A percentile compares a stretch with the other conserved stretches of the same genome.
Evolutionary conservation across 352 stramenopile genomes (phyloP).

Genomic region (Phytophthora melonis): DNA sequence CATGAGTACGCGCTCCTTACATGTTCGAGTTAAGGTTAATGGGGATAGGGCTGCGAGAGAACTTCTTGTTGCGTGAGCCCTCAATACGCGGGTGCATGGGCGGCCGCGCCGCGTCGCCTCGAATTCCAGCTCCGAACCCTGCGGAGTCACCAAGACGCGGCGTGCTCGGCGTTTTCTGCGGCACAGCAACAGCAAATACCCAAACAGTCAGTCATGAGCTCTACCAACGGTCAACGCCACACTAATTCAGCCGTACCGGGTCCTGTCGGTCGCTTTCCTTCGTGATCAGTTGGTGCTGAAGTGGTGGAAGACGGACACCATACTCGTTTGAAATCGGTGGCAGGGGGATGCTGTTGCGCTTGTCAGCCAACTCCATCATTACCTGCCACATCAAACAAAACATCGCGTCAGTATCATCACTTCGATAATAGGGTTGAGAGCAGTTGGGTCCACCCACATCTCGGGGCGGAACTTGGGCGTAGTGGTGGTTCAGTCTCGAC

Average conservation of each 20-base stretch:
- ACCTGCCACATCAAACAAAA: too few species aligned
- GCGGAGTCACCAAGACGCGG: constrained; percentile 26
- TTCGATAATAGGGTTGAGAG: not conserved
- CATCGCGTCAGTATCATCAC: too few species aligned
- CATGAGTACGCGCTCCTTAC: constrained; percentile 1
- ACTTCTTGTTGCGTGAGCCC: constrained; percentile 82
- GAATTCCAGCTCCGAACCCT: constrained; percentile 27
- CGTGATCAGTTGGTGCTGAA: constrained; percentile 77
- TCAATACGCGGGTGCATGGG: constrained; percentile 58
- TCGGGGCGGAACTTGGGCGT: constrained; percentile 74
- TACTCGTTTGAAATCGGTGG: constrained; percentile 87
- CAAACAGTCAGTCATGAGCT: not conserved
- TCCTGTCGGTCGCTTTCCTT: constrained; percentile 77
- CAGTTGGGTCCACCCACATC: constrained; percentile 47
- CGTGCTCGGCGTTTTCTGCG: constrained; percentile 46
- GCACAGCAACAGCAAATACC: not conserved
- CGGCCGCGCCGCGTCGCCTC: constrained; percentile 35
- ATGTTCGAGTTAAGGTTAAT: constrained; percentile 62
- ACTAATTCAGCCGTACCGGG: constrained; percentile 34
- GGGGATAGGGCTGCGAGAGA: constrained; percentile 67
- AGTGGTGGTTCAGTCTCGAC: constrained; percentile 83
- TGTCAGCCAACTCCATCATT: constrained; percentile 89
- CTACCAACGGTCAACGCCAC: not conserved
- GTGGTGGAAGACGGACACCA: constrained; percentile 75
- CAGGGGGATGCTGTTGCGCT: constrained; percentile 81